These are phyloP conservation scores for Tubosaeta sp. DNA, from an alignment of 768 basidiomycete genomes.

Conservation along the genomic window DNA sequence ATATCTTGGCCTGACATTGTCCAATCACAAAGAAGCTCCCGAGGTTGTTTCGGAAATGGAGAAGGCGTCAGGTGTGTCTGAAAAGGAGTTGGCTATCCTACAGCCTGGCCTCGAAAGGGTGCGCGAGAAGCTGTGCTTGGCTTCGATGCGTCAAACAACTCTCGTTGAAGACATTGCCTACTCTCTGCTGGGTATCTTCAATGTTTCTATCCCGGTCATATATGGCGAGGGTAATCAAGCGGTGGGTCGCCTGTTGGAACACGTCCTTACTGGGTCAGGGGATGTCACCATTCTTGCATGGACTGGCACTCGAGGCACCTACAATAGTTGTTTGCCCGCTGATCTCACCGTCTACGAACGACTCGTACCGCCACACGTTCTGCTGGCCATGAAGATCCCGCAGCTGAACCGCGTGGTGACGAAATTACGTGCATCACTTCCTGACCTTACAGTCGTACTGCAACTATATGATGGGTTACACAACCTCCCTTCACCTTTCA, in stretches of 20 bases:
- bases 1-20: neutral
- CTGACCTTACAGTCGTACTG: neutral
- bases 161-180: neutral
- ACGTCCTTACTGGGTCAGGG: conserved; percentile 1
- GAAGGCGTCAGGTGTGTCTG: neutral
- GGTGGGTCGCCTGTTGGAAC: neutral
- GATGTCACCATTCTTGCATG: conserved; percentile 3
- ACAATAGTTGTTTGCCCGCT: conserved; percentile 3
- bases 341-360: conserved; percentile 3
- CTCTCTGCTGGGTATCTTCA: conserved; percentile 1
- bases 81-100: neutral
- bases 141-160: neutral
- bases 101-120: neutral
- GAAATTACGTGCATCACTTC: neutral
- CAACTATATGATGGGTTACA: neutral
- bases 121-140: neutral
- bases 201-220: neutral
- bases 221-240: neutral
- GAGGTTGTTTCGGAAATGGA: neutral
- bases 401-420: neutral
- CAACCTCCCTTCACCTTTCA: neutral
- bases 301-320: neutral
- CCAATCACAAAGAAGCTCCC: neutral
- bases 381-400: neutral
- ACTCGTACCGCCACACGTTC: neutral